Conservation (phyloP, 805 yeast species). For the Candida pseudoglaebosa region DNA sequence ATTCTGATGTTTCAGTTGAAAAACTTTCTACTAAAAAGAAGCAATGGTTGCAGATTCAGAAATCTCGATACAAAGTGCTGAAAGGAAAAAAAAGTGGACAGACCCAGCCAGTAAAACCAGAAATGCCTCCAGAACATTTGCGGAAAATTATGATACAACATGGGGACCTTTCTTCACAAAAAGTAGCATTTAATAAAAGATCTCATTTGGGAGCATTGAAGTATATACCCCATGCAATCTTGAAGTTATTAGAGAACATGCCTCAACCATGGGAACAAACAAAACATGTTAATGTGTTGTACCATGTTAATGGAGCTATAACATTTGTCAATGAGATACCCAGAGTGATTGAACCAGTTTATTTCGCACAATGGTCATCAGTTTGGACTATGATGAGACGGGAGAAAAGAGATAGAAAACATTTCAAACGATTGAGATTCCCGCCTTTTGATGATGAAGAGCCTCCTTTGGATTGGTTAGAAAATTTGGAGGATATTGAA, state of each 20-base stretch:
- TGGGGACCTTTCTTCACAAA: constrained; percentile 77
- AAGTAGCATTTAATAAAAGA: constrained; percentile 78
- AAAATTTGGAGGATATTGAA: constrained; percentile 68
- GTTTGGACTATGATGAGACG: constrained; percentile 91
- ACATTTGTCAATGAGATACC: constrained; percentile 93
- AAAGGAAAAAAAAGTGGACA: constrained; percentile 34
- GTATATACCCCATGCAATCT: constrained; percentile 92
- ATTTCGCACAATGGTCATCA: constrained; percentile 93
- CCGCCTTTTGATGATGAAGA: constrained; percentile 99
- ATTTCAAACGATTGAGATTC: constrained; percentile 86
- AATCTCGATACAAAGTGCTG: constrained; percentile 44
- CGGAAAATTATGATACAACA: constrained; percentile 80
- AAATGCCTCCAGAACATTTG: constrained; percentile 92
- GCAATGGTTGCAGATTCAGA: constrained; percentile 64
- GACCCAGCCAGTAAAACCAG: constrained; percentile 60
- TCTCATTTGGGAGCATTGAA: constrained; percentile 88
- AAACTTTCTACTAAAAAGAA: constrained; percentile 44
- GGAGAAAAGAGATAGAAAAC: constrained; percentile 86
- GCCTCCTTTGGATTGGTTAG: constrained; percentile 83
- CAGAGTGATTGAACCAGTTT: constrained; percentile 86
- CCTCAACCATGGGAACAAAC: constrained; percentile 97
- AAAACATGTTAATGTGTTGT: constrained; percentile 81
- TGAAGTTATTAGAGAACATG: constrained; percentile 89
- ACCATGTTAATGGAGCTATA: constrained; percentile 90
- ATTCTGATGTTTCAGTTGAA: constrained; percentile 5